Base-by-base conservation (phyloP, 1,139 yeast genomes). In the Saccharomycopsis hybrid region DNA sequence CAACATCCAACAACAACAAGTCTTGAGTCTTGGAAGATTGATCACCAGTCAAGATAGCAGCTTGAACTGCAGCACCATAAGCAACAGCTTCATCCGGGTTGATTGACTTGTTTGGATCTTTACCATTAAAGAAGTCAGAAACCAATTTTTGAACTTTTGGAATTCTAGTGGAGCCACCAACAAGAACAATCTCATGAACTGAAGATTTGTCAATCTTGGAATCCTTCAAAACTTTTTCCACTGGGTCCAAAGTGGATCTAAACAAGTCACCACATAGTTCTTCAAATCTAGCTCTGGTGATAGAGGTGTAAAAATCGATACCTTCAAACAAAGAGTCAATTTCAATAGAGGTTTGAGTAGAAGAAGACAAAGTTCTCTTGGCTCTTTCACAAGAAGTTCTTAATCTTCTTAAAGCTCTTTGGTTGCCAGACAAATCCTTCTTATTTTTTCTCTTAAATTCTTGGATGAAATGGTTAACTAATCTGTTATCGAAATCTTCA, bases 71-170 rank as follows among this genome's bases (percentile, higher is more conserved):
- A 56, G 96, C 96, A 79, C 96, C 96, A 68, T 83, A 87, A 54
- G 96, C 96, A 69, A 87, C 96, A 66, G 96, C 96, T 76, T 87
- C 96, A 73, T 89, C 97, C 54, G 97, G 96, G 75, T 89, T 89
- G 65, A 89, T 88, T 72, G 95, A 95, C 78, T 87, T 88, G 59
- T 95, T 83, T 52, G 95, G 90, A 73, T 87, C 85, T 78, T 89
- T 89, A 63, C 95, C 95, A 66, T 84, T 83, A 70, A 89, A 89
- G 78, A 73, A 87, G 59, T 79, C 77, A 71, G 88, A 95, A 59
- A 89, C 77, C 62, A 89, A 77, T 70, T 85, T 85, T 76, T 87
- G 96, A 58, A 89, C 96, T 77, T 88, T 89, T 72, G 97, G 97
- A 74, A 89, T 89, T 80, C 97, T 88, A 55, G 97, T 89, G 46